Conservation (phyloP, 257 asterid species). For the Paraleonurus japonicus region DNA sequence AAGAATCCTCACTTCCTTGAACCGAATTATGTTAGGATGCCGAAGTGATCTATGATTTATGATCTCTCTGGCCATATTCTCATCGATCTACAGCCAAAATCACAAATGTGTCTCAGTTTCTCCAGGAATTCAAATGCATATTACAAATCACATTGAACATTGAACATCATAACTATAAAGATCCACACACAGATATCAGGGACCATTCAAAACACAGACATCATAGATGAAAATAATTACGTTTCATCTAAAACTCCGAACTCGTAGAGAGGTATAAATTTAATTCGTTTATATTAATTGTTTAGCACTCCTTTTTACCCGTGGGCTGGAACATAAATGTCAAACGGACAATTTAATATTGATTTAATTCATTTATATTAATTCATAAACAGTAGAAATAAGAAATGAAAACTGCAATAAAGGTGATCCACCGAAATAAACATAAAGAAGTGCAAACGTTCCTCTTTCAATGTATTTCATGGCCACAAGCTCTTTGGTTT, state of each 20-base stretch:
- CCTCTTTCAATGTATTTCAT: conserved; percentile 93
- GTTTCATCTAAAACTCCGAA: too few relatives aligned
- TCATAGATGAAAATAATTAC: too few relatives aligned
- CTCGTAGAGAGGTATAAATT: too few relatives aligned
- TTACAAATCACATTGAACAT: not conserved
- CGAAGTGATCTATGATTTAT: conserved; percentile 85
- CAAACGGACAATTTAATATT: too few relatives aligned
- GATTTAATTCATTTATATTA: too few relatives aligned
- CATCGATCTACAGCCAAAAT: conserved; percentile 69
- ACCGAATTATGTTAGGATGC: conserved; percentile 85
- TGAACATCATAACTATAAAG: not conserved
- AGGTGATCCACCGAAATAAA: not conserved
- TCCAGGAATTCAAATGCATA: not conserved
- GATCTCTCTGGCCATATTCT: conserved; percentile 83
- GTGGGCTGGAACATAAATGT: too few relatives aligned
- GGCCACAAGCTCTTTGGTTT: conserved; percentile 74
- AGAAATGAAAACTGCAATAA: too few relatives aligned
- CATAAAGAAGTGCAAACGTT: conserved; percentile 37
- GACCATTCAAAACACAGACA: not conserved
- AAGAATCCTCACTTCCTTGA: conserved; percentile 59
- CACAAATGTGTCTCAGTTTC: not conserved
- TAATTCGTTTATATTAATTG: too few relatives aligned
- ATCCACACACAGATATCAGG: not conserved
- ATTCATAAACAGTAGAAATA: too few relatives aligned
- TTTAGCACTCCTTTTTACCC: too few relatives aligned